Conservation (phyloP, 768 basidiomycete species). For the Chalciporus chontae region DNA sequence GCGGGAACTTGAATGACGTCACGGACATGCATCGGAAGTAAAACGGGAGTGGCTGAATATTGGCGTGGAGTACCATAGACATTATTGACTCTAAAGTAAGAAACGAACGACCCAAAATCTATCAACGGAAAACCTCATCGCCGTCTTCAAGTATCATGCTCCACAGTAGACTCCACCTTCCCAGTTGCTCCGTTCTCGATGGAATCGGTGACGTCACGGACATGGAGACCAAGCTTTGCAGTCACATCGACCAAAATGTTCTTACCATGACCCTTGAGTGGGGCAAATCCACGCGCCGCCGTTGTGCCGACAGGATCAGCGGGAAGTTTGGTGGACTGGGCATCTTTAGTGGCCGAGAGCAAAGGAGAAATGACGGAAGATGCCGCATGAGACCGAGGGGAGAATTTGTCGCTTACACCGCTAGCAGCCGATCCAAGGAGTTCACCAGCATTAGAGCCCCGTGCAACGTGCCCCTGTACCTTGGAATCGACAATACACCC, state of each 20-base stretch:
- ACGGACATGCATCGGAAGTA: not conserved
- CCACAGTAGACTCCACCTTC: not conserved
- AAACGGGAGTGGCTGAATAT: not conserved
- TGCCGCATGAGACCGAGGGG: not conserved
- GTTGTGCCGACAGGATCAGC: not conserved
- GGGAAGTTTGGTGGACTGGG: not conserved
- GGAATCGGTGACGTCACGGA: not conserved
- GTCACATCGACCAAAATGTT: not conserved
- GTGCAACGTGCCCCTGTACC: not conserved
- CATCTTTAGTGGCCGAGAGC: not conserved
- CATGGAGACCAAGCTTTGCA: not conserved
- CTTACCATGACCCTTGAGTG: not conserved
- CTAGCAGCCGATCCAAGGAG: not conserved
- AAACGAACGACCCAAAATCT: not conserved
- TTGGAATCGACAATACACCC: constrained; percentile 10
- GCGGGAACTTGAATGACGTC: not conserved
- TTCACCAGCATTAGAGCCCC: not conserved
- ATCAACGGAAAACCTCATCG: too few relatives aligned
- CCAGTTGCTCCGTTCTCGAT: not conserved
- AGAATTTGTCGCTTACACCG: not conserved
- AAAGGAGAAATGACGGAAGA: not conserved
- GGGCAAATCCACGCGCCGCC: not conserved
- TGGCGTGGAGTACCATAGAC: not conserved
- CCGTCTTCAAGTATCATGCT: not conserved
- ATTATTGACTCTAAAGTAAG: not conserved